These are phyloP conservation scores for Colletotrichum navitas DNA, from an alignment of 2,329 filamentous ascomycete genomes.

Conservation along the genomic window DNA sequence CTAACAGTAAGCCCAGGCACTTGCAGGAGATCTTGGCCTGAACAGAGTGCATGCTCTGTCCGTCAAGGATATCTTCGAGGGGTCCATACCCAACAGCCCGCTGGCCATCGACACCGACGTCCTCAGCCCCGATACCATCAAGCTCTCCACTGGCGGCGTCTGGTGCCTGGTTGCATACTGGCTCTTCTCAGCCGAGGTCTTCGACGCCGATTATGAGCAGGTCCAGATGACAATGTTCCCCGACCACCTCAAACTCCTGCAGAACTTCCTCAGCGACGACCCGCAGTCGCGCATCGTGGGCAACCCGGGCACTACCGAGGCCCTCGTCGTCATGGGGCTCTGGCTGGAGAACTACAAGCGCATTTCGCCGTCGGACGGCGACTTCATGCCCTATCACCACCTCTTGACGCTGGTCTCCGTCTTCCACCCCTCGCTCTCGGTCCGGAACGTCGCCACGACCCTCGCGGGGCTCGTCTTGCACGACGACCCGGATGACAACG, in stretches of 20 bases:
- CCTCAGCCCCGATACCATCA: slow-evolving; percentile 63
- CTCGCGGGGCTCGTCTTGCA: slow-evolving; percentile 69
- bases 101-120: slow-evolving; percentile 61
- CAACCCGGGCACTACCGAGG: slow-evolving; percentile 69
- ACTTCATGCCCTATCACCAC: slow-evolving; percentile 73
- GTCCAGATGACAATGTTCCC: slow-evolving; percentile 71
- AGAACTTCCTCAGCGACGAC: slow-evolving; percentile 65
- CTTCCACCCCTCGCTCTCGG: slow-evolving; percentile 67
- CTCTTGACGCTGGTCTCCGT: slow-evolving; percentile 68
- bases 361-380: slow-evolving; percentile 53
- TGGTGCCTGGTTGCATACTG: slow-evolving; percentile 72
- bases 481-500: slow-evolving; percentile 69
- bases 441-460: slow-evolving; percentile 66
- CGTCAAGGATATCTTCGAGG: slow-evolving; percentile 59
- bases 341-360: slow-evolving; percentile 67
- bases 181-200: slow-evolving; percentile 72
- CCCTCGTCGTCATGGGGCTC: slow-evolving; percentile 70
- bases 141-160: slow-evolving; percentile 70
- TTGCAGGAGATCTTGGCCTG: slow-evolving; percentile 73
- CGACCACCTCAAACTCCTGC: slow-evolving; percentile 67
- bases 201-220: slow-evolving; percentile 66
- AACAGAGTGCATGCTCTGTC: slow-evolving; percentile 55
- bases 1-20: slow-evolving; percentile 58
- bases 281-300: slow-evolving; percentile 62
- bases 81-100: slow-evolving; percentile 59